phyloP scores from a whole-genome alignment of 2,329 filamentous ascomycete genomes.

The Epichloe aotearoae region DNA sequence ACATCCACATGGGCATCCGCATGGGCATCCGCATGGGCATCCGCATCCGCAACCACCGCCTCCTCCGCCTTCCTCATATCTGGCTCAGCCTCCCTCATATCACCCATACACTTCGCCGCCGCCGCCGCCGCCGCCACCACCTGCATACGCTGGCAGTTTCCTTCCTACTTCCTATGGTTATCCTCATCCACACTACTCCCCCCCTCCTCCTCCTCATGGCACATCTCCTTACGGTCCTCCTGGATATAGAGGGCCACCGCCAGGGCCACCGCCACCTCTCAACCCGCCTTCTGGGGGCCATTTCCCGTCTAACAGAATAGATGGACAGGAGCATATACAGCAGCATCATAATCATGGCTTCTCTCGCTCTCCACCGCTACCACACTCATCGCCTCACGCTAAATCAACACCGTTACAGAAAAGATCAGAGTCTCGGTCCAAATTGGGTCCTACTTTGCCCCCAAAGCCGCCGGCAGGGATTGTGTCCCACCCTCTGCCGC shows the following conservation, averaged over 20 bases:
- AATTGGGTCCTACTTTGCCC: constrained; percentile 2
- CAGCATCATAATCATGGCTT: constrained; percentile 2
- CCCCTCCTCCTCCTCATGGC: constrained; percentile 11
- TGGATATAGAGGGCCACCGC: constrained; percentile 5
- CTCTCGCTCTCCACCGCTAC: constrained; percentile 3
- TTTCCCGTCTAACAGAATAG: not conserved
- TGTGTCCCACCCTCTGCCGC: constrained; percentile 16
- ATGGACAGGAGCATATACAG: constrained; percentile 2
- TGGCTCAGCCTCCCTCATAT: constrained; percentile 13
- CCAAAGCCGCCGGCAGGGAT: constrained; percentile 6
- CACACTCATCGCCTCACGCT: not conserved
- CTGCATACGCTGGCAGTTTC: constrained; percentile 11
- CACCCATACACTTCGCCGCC: constrained; percentile 10
- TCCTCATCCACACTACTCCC: constrained; percentile 12
- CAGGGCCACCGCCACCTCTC: constrained; percentile 4
- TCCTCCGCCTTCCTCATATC: constrained; percentile 11
- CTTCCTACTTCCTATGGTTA: constrained; percentile 13
- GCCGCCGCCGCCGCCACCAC: constrained; percentile 3
- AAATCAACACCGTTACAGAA: not conserved
- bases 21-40: not conserved
- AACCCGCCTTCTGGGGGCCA: constrained; percentile 4
- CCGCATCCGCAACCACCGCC: not conserved
- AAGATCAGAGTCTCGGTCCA: not conserved
- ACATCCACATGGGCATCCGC: constrained; percentile 1
- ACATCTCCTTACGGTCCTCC: constrained; percentile 7